Evolutionary conservation across 352 stramenopile genomes (phyloP).

Genomic region (Peronospora farinosa): DNA sequence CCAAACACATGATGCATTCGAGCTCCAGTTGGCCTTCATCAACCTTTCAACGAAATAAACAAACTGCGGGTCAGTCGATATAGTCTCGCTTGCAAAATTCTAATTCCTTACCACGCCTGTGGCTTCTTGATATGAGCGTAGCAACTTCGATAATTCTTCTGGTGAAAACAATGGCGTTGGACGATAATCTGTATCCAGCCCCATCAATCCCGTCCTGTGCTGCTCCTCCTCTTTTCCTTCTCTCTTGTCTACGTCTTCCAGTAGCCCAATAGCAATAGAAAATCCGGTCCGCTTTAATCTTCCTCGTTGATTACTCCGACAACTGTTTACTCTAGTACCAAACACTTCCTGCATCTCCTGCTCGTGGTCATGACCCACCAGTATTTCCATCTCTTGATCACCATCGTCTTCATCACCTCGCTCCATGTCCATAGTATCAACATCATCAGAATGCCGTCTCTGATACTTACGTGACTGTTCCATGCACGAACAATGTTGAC

Average conservation of each 20-base stretch:
- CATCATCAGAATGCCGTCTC: constrained; percentile 51
- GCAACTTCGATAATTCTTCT: constrained; percentile 29
- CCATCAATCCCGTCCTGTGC: constrained; percentile 24
- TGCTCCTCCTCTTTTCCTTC: constrained; percentile 14
- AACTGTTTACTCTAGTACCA: constrained; percentile 15
- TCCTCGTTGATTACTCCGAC: constrained; percentile 9
- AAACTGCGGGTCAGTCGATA: background rate
- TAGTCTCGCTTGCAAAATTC: background rate
- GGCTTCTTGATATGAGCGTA: constrained; percentile 62
- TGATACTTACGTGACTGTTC: constrained; percentile 55
- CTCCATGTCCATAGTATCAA: constrained; percentile 31
- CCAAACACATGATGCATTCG: constrained; percentile 86
- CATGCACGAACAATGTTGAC: constrained; percentile 71
- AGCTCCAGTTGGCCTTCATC: constrained; percentile 60
- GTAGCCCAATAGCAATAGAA: constrained; percentile 2
- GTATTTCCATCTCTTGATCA: constrained; percentile 25
- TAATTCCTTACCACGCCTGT: constrained; percentile 42
- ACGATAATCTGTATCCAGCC: constrained; percentile 29
- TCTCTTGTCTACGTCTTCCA: constrained; percentile 6
- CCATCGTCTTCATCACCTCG: constrained; percentile 21
- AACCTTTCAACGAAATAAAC: constrained; percentile 24
- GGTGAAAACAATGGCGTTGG: constrained; percentile 18
- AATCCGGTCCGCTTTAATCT: constrained; percentile 18
- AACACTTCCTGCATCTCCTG: constrained; percentile 40
- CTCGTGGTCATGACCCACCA: constrained; percentile 14